Evolutionary conservation across 148 eudicot genomes (phyloP).

Genomic region (Vaccinium darrowii): DNA sequence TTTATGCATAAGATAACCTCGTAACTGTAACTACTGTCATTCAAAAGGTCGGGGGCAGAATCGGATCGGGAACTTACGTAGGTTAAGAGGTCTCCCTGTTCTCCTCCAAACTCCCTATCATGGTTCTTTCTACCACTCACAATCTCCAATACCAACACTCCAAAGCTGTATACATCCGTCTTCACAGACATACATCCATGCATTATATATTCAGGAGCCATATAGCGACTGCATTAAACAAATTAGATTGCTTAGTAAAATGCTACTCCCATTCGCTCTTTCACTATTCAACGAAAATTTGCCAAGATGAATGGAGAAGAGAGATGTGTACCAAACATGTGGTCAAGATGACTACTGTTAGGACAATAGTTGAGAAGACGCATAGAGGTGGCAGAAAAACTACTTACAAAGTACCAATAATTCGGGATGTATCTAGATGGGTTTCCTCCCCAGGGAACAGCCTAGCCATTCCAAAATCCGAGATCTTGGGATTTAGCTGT

Average conservation of each 20-base stretch:
- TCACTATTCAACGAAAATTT: background rate
- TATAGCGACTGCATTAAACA: slow-evolving; percentile 65
- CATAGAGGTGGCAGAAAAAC: background rate
- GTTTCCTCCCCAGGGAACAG: slow-evolving; percentile 81
- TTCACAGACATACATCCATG: slow-evolving; percentile 76
- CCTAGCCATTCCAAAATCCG: slow-evolving; percentile 89
- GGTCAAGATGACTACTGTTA: background rate
- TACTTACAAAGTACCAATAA: slow-evolving; percentile 82
- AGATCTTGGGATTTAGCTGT: slow-evolving; percentile 56
- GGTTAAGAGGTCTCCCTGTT: slow-evolving; percentile 63
- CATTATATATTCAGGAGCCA: slow-evolving; percentile 91
- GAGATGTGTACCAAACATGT: background rate
- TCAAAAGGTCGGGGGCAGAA: background rate
- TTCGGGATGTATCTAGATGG: slow-evolving; percentile 57
- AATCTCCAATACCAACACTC: slow-evolving; percentile 70
- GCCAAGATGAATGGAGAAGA: background rate
- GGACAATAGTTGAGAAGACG: slow-evolving; percentile 4
- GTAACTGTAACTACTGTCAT: background rate
- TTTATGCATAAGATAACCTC: background rate
- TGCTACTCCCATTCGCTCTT: background rate
- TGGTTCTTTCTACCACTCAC: slow-evolving; percentile 75
- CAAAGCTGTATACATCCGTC: slow-evolving; percentile 83
- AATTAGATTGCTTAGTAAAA: background rate
- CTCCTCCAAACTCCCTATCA: slow-evolving; percentile 46
- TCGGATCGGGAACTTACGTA: slow-evolving; percentile 50